phyloP scores from a whole-genome alignment of 371 early-diverging fungal species.

The Mucor sp. region DNA sequence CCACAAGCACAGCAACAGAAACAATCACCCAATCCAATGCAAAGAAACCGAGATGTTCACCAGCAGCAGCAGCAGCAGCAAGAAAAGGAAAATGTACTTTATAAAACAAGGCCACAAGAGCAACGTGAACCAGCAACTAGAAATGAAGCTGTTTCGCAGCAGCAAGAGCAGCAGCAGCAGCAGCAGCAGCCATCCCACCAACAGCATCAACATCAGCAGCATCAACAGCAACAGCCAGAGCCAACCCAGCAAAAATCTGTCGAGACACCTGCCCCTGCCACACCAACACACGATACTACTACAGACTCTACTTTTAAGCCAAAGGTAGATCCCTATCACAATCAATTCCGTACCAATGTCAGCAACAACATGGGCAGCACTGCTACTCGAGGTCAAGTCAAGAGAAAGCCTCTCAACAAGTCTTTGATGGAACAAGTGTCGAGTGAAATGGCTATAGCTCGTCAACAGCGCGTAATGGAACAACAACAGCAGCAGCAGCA shows the following conservation, averaged over 20 bases:
- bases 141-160: neutral
- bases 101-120: neutral
- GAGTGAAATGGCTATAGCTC: constrained; percentile 13
- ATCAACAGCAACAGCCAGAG: neutral
- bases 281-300: neutral
- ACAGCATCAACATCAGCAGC: neutral
- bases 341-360: neutral
- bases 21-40: neutral
- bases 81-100: neutral
- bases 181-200: neutral
- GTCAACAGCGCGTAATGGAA: constrained; percentile 8
- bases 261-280: neutral
- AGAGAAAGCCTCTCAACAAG: constrained; percentile 37
- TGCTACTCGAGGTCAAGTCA: constrained; percentile 26
- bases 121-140: neutral
- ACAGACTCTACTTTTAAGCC: neutral
- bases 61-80: neutral
- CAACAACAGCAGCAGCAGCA: constrained; percentile 1
- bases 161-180: neutral
- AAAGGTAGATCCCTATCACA: neutral
- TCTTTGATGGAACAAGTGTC: constrained; percentile 21
- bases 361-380: constrained; percentile 26
- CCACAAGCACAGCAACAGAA: neutral
- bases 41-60: neutral
- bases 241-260: neutral